These are phyloP conservation scores for Brassica rapa DNA, from an alignment of 345 rosid genomes.

Conservation along the genomic window DNA sequence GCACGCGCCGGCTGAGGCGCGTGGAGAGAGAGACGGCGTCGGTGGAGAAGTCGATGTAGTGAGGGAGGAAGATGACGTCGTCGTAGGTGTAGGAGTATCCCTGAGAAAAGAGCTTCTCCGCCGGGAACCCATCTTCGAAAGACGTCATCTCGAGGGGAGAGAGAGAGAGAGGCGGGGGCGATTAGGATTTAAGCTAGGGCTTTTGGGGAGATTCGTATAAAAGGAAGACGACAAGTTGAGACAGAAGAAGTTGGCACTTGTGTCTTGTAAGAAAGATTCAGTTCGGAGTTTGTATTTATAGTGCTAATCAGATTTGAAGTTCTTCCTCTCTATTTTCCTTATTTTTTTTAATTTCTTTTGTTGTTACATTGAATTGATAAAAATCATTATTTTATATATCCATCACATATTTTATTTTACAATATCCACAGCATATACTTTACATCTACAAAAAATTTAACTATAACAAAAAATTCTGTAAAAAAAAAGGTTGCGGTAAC, in stretches of 20 bases:
- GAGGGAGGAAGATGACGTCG: constrained; percentile 88
- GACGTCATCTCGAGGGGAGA: constrained; percentile 42
- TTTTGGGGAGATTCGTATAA: constrained; percentile 12
- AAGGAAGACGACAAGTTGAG: constrained; percentile 26
- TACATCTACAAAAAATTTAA: no score
- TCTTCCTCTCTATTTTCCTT: not conserved
- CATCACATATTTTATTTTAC: no score
- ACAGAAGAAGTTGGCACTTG: not conserved
- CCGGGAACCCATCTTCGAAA: constrained; percentile 71
- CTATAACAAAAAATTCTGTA: no score
- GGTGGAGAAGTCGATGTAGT: constrained; percentile 85
- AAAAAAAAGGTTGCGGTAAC: no score
- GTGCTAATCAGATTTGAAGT: not conserved
- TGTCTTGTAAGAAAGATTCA: not conserved
- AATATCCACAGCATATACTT: no score
- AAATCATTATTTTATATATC: no score
- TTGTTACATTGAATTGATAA: no score
- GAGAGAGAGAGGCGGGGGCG: constrained; percentile 16
- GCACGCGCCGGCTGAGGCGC: constrained; percentile 62
- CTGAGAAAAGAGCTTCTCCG: constrained; percentile 63
- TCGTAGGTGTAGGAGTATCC: constrained; percentile 93
- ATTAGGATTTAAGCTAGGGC: constrained; percentile 35
- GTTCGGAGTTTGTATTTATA: not conserved
- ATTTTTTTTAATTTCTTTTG: no score
- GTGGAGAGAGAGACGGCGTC: constrained; percentile 81